Conservation (phyloP, 306 rosid genomes). For the Malus sylvestris region DNA sequence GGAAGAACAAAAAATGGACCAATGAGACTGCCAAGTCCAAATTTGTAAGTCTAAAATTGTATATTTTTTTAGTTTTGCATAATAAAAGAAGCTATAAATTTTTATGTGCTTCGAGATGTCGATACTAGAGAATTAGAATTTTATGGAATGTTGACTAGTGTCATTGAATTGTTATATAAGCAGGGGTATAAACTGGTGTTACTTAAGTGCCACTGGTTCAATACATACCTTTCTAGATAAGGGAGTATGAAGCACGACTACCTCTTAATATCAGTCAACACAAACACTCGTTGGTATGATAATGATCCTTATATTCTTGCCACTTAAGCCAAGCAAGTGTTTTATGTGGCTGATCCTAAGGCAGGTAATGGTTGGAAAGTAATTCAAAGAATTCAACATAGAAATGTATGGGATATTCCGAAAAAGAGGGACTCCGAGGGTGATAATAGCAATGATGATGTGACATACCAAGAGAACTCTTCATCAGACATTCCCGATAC, state of each 20-base stretch:
- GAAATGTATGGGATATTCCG: no score
- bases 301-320: background rate
- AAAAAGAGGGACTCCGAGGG: rapidly evolving
- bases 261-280: background rate
- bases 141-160: background rate
- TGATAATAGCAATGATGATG: no score
- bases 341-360: background rate
- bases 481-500: no score
- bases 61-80: no score
- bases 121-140: background rate
- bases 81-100: no score
- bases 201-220: background rate
- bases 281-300: background rate
- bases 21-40: no score
- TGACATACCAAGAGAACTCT: no score
- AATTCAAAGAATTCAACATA: background rate
- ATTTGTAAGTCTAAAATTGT: no score
- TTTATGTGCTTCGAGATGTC: background rate
- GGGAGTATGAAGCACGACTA: background rate
- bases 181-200: background rate
- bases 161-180: background rate
- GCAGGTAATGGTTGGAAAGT: background rate
- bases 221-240: background rate
- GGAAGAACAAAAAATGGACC: no score
- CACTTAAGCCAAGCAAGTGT: background rate